Percentiles rank a stretch among this genome's conserved stretches.
Conservation (phyloP, 441 rosid species). For the Hypseocharis bilobata region DNA sequence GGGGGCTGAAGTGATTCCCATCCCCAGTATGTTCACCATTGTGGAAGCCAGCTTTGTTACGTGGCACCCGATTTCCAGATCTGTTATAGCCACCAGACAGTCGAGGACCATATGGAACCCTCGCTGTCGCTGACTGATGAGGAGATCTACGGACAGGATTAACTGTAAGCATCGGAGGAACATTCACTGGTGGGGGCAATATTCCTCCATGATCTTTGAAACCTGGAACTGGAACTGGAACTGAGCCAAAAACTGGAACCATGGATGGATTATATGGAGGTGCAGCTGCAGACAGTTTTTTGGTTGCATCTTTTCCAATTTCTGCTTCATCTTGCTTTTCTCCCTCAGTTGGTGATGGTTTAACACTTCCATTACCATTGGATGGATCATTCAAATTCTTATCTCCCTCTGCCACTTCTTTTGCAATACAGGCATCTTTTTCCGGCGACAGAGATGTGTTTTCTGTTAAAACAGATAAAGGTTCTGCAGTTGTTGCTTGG, state of each 20-base stretch:
- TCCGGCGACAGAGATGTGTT: constrained; percentile 19
- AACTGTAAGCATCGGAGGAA: constrained; percentile 59
- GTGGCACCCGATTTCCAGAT: constrained; percentile 52
- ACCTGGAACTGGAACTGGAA: constrained; percentile 40
- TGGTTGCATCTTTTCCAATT: constrained; percentile 49
- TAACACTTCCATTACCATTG: constrained; percentile 26
- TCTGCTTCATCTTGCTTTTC: constrained; percentile 47
- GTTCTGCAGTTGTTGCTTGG: constrained; percentile 24
- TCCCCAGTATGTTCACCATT: constrained; percentile 43
- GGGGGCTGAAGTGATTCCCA: constrained; percentile 45
- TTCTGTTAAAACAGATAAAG: constrained; percentile 21
- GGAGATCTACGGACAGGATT: constrained; percentile 71
- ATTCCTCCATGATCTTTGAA: constrained; percentile 62
- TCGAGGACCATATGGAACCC: constrained; percentile 77
- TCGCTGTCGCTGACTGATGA: constrained; percentile 66
- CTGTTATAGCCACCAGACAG: constrained; percentile 71
- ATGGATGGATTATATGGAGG: constrained; percentile 65
- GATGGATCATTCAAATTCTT: constrained; percentile 32
- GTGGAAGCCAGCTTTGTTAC: constrained; percentile 44
- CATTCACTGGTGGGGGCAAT: constrained; percentile 59
- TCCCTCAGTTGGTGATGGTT: constrained; percentile 35
- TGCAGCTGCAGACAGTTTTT: constrained; percentile 69
- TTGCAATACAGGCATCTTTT: constrained; percentile 29
- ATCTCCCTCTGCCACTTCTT: constrained; percentile 25
- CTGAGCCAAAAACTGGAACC: constrained; percentile 53